phyloP scores from a whole-genome alignment of 23 red algal genomes.

The Gracilariopsis chorda region DNA sequence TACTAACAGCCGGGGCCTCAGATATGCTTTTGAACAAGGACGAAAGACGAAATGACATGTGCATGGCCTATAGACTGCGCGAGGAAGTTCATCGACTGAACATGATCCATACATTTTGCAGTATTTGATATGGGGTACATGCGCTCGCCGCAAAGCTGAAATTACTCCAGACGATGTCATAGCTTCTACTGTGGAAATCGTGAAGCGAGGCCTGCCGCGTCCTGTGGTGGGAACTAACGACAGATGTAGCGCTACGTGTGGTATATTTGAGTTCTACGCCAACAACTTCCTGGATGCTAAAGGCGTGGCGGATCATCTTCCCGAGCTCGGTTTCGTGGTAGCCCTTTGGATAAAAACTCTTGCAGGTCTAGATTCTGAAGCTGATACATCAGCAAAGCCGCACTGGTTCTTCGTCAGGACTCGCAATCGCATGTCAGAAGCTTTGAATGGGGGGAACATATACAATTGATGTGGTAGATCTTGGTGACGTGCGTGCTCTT shows the following conservation, averaged over 20 bases:
- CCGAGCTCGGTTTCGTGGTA: conserved; percentile 74
- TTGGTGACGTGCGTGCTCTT: conserved; percentile 53
- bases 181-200: conserved; percentile 61
- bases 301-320: conserved; percentile 62
- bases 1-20: neutral
- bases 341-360: conserved; percentile 82
- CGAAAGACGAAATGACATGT: neutral
- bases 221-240: conserved; percentile 81
- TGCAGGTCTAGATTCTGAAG: conserved; percentile 43
- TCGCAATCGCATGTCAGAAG: neutral
- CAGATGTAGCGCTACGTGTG: conserved; percentile 65
- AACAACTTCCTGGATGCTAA: conserved; percentile 72
- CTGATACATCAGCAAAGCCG: neutral
- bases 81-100: too few species aligned
- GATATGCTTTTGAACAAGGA: neutral
- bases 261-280: conserved; percentile 61
- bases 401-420: conserved; percentile 34
- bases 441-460: conserved; percentile 75
- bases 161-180: conserved; percentile 69
- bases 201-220: conserved; percentile 19
- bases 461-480: conserved; percentile 47
- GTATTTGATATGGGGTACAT: conserved; percentile 82
- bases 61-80: neutral
- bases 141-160: conserved; percentile 72
- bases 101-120: conserved; percentile 15